Base-by-base conservation (phyloP, 352 stramenopile genomes). In the Globisporangium alternatum region DNA sequence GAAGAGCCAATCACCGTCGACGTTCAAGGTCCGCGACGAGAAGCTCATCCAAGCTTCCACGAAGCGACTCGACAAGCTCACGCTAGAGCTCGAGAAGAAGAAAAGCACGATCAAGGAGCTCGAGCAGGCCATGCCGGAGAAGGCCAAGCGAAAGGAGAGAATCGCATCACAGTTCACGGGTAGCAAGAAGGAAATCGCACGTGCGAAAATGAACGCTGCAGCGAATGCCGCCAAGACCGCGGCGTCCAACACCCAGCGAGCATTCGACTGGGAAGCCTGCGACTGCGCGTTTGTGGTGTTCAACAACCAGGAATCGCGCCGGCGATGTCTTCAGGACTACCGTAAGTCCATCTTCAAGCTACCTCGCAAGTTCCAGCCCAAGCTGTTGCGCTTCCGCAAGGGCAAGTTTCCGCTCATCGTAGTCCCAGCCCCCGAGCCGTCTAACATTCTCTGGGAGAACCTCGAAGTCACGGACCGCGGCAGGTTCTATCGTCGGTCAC, bases 361-460 rank as follows among this genome's bases (percentile, higher is more conserved):
- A 5, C 74, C 61, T 1, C 65, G 67, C 25, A 28, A 28, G 6
- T 90, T 79, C 47, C 82, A 93, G 37, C 86, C 86, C 0, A 79
- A 74, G 60, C 10, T 35, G 1, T 52, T 95, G 17, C 82, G 83
- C 3, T 95, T 95, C 43, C 80, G 86, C 6, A 55, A 83, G 22
- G 72, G 71, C 0, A 68, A 78, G 56, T 74, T 73, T 55, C 57
- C 73, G 2, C 56, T 96, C 15, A 71, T 70, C 13, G 81, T 96
- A 0, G 30, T 60, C 1, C 52, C 75, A 10, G 88, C 88, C 0
- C 83, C 85, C 0, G 88, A 96, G 56, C 88, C 88, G 25, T 91
- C 83, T 1, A 94, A 96, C 51, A 95, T 96, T 49, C 70, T 95
- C 52, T 96, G 88, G 88, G 88, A 96, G 59, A 96, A 94, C 57